phyloP scores from a whole-genome alignment of 495 filamentous ascomycete genomes.

The Lepidopterella palustris region DNA sequence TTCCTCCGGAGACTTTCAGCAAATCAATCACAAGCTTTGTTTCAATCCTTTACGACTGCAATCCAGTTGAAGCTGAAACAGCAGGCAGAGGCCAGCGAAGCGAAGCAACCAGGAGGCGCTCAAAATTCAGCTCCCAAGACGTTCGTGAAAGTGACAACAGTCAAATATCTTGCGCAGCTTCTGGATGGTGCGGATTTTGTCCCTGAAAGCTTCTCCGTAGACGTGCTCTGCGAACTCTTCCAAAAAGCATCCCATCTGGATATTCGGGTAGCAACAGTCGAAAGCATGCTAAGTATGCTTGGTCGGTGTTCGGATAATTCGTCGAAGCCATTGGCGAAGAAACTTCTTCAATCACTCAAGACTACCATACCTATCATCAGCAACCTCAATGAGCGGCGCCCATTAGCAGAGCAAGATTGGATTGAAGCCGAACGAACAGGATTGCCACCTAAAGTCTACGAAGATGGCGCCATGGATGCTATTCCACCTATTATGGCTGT shows the following conservation, averaged over 20 bases:
- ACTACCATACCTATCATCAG: slow-evolving; percentile 33
- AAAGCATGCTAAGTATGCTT: slow-evolving; percentile 33
- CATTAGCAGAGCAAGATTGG: slow-evolving; percentile 30
- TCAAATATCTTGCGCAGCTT: slow-evolving; percentile 39
- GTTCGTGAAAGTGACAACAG: slow-evolving; percentile 38
- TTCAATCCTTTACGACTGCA: slow-evolving; percentile 30
- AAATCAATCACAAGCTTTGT: slow-evolving; percentile 25
- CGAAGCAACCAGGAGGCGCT: slow-evolving; percentile 8
- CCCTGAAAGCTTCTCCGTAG: slow-evolving; percentile 25
- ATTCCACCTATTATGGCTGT: neutral
- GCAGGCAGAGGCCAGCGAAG: slow-evolving; percentile 20
- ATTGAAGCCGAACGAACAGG: slow-evolving; percentile 16
- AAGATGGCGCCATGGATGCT: neutral
- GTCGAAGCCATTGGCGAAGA: slow-evolving; percentile 4
- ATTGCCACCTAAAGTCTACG: slow-evolving; percentile 17
- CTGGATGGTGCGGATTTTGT: slow-evolving; percentile 35
- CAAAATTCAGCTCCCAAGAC: slow-evolving; percentile 15
- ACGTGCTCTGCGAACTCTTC: slow-evolving; percentile 30
- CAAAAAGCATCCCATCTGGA: slow-evolving; percentile 34
- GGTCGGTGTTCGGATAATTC: slow-evolving; percentile 3
- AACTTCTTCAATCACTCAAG: slow-evolving; percentile 31
- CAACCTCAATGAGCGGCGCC: slow-evolving; percentile 33
- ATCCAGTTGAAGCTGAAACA: slow-evolving; percentile 34
- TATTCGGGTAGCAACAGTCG: slow-evolving; percentile 32
- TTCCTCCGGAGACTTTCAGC: slow-evolving; percentile 32